Evolutionary conservation across 2,329 filamentous ascomycete genomes (phyloP).

Genomic region (Chaetomium sp.): DNA sequence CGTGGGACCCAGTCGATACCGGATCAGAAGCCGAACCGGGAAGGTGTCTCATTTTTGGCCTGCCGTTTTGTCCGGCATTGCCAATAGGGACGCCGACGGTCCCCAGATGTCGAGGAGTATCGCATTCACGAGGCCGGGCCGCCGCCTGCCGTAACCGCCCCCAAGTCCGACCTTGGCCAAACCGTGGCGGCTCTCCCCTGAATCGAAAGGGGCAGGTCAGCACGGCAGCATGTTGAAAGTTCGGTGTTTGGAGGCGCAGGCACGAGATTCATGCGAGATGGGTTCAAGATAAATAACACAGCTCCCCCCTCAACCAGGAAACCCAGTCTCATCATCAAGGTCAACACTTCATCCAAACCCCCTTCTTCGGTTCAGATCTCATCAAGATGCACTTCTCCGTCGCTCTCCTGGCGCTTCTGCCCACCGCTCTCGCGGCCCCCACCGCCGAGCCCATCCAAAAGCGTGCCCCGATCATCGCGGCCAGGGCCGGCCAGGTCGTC

Average conservation of each 20-base stretch:
- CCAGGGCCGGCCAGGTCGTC: slow-evolving; percentile 42
- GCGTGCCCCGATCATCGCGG: slow-evolving; percentile 43
- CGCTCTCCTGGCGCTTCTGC: slow-evolving; percentile 43
- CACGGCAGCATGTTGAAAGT: not conserved
- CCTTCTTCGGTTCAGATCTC: slow-evolving; percentile 11
- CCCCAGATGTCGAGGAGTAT: slow-evolving; percentile 5
- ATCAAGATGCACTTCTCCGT: slow-evolving; percentile 43
- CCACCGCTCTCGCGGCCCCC: slow-evolving; percentile 43
- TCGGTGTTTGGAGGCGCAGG: not conserved
- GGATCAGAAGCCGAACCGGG: slow-evolving; percentile 31
- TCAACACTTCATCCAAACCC: slow-evolving; percentile 14
- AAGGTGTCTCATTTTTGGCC: slow-evolving; percentile 31
- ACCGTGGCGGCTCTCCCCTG: not conserved
- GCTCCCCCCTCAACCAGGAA: slow-evolving; percentile 3
- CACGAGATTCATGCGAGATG: not conserved
- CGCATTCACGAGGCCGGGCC: slow-evolving; percentile 4
- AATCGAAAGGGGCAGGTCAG: slow-evolving; percentile 29
- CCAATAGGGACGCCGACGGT: slow-evolving; percentile 8
- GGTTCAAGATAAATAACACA: slow-evolving; percentile 27
- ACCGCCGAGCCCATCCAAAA: slow-evolving; percentile 30
- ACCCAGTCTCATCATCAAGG: slow-evolving; percentile 18
- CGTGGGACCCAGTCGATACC: slow-evolving; percentile 15
- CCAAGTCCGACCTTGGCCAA: slow-evolving; percentile 6
- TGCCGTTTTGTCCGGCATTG: slow-evolving; percentile 22
- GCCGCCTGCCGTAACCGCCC: slow-evolving; percentile 7